phyloP scores from a whole-genome alignment of 352 stramenopile genomes.

The Pythium brassicae region DNA sequence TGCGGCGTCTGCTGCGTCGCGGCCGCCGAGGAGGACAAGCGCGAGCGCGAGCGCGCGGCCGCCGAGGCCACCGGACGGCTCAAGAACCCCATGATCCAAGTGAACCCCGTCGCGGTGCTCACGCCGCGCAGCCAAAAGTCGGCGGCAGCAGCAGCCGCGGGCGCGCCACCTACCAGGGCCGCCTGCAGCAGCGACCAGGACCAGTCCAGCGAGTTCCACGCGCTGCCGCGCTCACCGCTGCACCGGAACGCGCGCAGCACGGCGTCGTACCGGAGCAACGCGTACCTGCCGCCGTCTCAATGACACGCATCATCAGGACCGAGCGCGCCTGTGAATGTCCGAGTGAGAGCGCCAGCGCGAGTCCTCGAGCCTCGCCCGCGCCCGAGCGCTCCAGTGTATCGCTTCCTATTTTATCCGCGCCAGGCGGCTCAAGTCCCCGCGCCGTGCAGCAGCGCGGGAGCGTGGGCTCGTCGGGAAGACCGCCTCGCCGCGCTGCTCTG shows the following conservation, averaged over 20 bases:
- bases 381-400: no score
- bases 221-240: slow-evolving; percentile 9
- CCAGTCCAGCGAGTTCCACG: slow-evolving; percentile 15
- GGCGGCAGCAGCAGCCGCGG: not conserved
- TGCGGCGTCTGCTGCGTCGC: slow-evolving; percentile 76
- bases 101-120: slow-evolving; percentile 62
- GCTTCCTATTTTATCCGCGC: slow-evolving; percentile 12
- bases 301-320: slow-evolving; percentile 6
- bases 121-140: slow-evolving; percentile 35
- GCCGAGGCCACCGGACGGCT: slow-evolving; percentile 25
- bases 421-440: not conserved
- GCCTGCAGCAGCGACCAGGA: slow-evolving; percentile 3
- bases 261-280: slow-evolving; percentile 16
- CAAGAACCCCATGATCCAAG: slow-evolving; percentile 54
- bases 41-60: slow-evolving; percentile 57
- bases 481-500: not conserved
- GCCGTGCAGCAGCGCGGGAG: no score
- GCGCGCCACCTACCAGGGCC: slow-evolving; percentile 1
- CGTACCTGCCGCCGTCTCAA: slow-evolving; percentile 8
- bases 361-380: no score
- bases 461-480: slow-evolving; percentile 20
- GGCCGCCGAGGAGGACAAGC: slow-evolving; percentile 77
- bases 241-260: slow-evolving; percentile 20
- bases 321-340: not conserved
- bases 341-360: slow-evolving; percentile 3